Percentiles rank a stretch among this genome's conserved stretches.
phyloP scores from a whole-genome alignment of 768 basidiomycete species.

The Naganishia vishniacii region DNA sequence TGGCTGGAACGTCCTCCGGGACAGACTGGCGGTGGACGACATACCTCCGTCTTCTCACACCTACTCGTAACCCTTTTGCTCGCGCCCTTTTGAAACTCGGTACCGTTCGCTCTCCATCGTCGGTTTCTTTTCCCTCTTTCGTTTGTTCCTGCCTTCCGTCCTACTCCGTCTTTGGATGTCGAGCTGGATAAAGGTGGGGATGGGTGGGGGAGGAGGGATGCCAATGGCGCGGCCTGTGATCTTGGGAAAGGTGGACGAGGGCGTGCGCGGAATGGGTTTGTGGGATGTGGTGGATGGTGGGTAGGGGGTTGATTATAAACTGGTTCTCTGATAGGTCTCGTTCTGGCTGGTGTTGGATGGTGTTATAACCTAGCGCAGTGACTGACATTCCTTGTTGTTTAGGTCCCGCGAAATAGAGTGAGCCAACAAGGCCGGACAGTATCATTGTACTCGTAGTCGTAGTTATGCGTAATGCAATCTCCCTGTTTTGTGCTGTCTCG shows the following conservation, averaged over 20 bases:
- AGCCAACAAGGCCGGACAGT: too few relatives aligned
- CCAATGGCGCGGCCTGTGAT: not conserved
- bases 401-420: too few relatives aligned
- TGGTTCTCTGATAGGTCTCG: slow-evolving; percentile 1
- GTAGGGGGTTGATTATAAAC: slow-evolving; percentile 16
- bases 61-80: slow-evolving; percentile 7
- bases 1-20: not conserved
- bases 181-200: slow-evolving; percentile 5
- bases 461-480: too few relatives aligned
- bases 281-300: slow-evolving; percentile 2
- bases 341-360: not conserved
- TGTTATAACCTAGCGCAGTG: too few relatives aligned
- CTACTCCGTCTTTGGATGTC: slow-evolving; percentile 20
- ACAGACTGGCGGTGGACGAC: not conserved
- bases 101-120: not conserved
- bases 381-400: too few relatives aligned
- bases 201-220: too few relatives aligned
- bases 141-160: not conserved
- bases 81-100: not conserved
- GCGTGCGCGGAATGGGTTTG: not conserved
- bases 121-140: not conserved
- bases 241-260: slow-evolving; percentile 5
- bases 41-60: not conserved
- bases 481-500: too few relatives aligned
- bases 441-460: too few relatives aligned